Evolutionary conservation across 768 basidiomycete species (phyloP).

Genomic region (Lentinula edodes): DNA sequence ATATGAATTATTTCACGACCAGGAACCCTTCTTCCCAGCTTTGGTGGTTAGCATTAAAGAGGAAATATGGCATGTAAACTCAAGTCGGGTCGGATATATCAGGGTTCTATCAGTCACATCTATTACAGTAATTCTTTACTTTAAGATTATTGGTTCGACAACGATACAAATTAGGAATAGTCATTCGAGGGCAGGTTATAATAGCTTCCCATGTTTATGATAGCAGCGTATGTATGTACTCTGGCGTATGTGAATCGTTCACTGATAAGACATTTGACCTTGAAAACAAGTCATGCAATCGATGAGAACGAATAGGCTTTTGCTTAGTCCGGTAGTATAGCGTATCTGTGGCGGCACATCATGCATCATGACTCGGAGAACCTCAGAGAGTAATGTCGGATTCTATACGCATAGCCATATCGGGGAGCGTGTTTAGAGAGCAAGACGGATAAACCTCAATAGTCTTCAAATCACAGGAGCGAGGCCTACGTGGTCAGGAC

Average conservation of each 20-base stretch:
- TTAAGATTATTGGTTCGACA: too few species aligned
- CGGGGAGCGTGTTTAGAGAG: background rate
- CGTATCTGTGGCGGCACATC: background rate
- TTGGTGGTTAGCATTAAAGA: conserved; percentile 70
- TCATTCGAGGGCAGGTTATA: too few species aligned
- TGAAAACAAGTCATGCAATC: background rate
- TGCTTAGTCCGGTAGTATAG: background rate
- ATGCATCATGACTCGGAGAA: background rate
- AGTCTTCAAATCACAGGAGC: background rate
- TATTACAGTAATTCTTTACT: too few species aligned
- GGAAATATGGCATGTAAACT: conserved; percentile 49
- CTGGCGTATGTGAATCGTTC: background rate
- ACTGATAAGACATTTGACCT: background rate
- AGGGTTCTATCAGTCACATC: background rate
- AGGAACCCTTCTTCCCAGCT: conserved; percentile 55
- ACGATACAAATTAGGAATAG: too few species aligned
- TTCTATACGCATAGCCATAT: background rate
- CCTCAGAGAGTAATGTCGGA: background rate
- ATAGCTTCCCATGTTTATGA: too few species aligned
- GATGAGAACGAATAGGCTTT: background rate
- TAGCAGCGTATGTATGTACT: background rate
- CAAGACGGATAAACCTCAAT: background rate
- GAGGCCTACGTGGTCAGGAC: background rate
- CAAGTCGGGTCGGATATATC: background rate
- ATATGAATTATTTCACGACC: conserved; percentile 74